These are phyloP conservation scores for Melastoma malabathricum DNA, from an alignment of 345 rosid genomes.

Conservation along the genomic window DNA sequence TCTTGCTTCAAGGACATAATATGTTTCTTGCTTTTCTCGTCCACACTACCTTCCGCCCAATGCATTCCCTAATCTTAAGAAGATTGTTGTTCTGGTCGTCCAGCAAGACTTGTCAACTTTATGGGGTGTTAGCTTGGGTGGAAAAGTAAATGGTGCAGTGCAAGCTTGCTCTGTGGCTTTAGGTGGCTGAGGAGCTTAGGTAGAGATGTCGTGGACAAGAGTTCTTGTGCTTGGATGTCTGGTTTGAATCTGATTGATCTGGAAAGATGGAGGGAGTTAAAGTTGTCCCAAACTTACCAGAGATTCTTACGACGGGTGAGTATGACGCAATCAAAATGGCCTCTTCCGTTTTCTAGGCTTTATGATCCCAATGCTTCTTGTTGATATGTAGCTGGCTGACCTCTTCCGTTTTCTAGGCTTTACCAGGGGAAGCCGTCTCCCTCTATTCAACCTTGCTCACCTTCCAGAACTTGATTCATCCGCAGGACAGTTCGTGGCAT, in stretches of 20 bases:
- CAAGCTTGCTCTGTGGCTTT: slow-evolving; percentile 55
- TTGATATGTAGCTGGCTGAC: too few relatives aligned
- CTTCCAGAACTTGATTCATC: slow-evolving; percentile 6
- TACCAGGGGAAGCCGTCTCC: too few relatives aligned
- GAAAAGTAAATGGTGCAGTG: slow-evolving; percentile 70
- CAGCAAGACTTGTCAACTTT: slow-evolving; percentile 64
- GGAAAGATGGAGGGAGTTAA: slow-evolving; percentile 51
- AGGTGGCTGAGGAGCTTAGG: slow-evolving; percentile 44
- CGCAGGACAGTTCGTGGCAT: slow-evolving; percentile 7
- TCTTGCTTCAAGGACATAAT: slow-evolving; percentile 41
- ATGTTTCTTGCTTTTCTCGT: slow-evolving; percentile 60
- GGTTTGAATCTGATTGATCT: slow-evolving; percentile 83
- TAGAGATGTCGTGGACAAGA: slow-evolving; percentile 21
- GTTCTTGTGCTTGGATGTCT: slow-evolving; percentile 81
- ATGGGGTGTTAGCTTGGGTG: slow-evolving; percentile 66
- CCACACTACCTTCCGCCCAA: slow-evolving; percentile 72
- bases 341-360: too few relatives aligned
- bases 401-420: too few relatives aligned
- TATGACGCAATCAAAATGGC: too few relatives aligned
- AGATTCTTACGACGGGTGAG: slow-evolving; percentile 15
- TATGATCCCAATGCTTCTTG: too few relatives aligned
- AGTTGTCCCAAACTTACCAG: slow-evolving; percentile 42
- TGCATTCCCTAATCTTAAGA: slow-evolving; percentile 51
- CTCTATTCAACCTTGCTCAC: slow-evolving; percentile 2
- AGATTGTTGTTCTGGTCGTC: slow-evolving; percentile 70